These are phyloP conservation scores for Penicillium flavigenum DNA, from an alignment of 495 filamentous ascomycete genomes.

Conservation along the genomic window DNA sequence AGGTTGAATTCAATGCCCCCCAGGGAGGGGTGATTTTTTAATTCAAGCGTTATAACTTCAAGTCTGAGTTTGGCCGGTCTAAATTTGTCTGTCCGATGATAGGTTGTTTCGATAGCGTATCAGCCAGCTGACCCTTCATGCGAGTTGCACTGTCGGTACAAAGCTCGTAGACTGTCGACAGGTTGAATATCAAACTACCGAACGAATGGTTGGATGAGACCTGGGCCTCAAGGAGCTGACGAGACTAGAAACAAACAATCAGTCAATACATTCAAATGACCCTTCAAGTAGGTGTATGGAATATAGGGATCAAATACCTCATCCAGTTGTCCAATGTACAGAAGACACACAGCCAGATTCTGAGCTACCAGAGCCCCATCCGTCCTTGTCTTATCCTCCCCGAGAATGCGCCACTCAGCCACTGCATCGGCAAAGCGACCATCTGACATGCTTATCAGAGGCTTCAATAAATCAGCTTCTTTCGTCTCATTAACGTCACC, in stretches of 20 bases:
- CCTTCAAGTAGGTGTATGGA: background rate
- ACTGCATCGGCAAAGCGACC: slow-evolving; percentile 66
- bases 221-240: slow-evolving; percentile 60
- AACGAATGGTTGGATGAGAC: slow-evolving; percentile 62
- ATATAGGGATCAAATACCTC: slow-evolving; percentile 56
- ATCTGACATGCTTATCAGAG: slow-evolving; percentile 76
- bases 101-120: slow-evolving; percentile 59
- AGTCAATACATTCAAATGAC: slow-evolving; percentile 14
- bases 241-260: slow-evolving; percentile 41
- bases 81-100: slow-evolving; percentile 51
- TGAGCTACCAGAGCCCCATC: slow-evolving; percentile 59
- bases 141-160: slow-evolving; percentile 72
- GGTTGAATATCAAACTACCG: slow-evolving; percentile 79
- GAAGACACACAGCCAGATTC: slow-evolving; percentile 77
- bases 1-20: slow-evolving; percentile 19
- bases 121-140: slow-evolving; percentile 68
- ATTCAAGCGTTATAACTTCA: slow-evolving; percentile 62
- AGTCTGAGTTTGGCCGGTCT: slow-evolving; percentile 71
- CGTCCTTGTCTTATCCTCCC: slow-evolving; percentile 30
- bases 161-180: slow-evolving; percentile 88
- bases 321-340: slow-evolving; percentile 75
- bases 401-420: slow-evolving; percentile 59
- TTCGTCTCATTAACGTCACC: slow-evolving; percentile 22
- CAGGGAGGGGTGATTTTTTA: slow-evolving; percentile 9
- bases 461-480: slow-evolving; percentile 48